A percentile compares a stretch with the other conserved stretches of the same genome.
phyloP scores from a whole-genome alignment of 257 asterid genomes.

The Capsicum rhomboideum region DNA sequence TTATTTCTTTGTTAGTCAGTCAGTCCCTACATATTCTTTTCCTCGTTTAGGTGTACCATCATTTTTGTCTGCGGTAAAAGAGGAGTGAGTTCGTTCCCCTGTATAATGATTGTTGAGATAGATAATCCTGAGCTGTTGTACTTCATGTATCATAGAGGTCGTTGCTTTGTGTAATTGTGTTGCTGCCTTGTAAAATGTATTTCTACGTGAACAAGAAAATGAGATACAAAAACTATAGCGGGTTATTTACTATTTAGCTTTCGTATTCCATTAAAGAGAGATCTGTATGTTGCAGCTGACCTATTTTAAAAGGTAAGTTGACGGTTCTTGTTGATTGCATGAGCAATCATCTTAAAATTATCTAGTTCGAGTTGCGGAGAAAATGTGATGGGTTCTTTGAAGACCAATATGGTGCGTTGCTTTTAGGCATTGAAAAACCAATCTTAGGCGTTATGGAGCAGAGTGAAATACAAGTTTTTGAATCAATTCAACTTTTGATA shows the following conservation, averaged over 20 bases:
- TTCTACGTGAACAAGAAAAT: slow-evolving; percentile 16
- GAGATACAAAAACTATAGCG: not conserved
- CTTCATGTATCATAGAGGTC: slow-evolving; percentile 44
- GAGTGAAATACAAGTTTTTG: not conserved
- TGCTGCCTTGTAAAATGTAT: slow-evolving; percentile 19
- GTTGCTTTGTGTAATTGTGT: slow-evolving; percentile 30
- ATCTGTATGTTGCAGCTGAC: not conserved
- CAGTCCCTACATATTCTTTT: slow-evolving; percentile 10
- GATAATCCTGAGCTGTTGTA: slow-evolving; percentile 11
- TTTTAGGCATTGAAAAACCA: not conserved
- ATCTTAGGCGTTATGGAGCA: not conserved
- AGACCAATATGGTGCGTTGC: not conserved
- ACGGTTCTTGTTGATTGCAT: not conserved
- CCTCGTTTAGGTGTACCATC: slow-evolving; percentile 36
- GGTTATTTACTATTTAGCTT: not conserved
- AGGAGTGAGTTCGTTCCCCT: not conserved
- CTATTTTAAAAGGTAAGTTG: not conserved
- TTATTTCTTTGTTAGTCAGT: slow-evolving; percentile 10
- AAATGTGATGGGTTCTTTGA: not conserved
- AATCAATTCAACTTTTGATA: not conserved
- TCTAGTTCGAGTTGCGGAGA: no score
- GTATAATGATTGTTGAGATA: slow-evolving; percentile 21
- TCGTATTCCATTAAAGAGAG: not conserved
- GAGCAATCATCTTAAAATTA: no score
- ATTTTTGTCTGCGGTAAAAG: slow-evolving; percentile 18